Percentiles rank a stretch among this genome's conserved stretches.
These are phyloP conservation scores for Sporothrix protearum DNA, from an alignment of 2,329 filamentous ascomycete genomes.

Conservation along the genomic window DNA sequence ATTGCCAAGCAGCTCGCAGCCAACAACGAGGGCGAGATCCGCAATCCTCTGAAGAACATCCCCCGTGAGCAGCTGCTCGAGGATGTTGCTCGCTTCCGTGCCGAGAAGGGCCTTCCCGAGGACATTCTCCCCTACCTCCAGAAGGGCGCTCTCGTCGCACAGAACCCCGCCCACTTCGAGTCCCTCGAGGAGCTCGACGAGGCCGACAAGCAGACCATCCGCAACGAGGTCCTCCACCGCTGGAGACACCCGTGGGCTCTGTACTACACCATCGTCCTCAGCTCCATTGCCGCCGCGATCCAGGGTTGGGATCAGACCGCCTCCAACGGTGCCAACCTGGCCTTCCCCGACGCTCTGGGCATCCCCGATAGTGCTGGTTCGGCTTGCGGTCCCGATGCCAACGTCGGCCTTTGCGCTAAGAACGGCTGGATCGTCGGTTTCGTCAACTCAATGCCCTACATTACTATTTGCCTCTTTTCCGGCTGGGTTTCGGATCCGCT, in stretches of 20 bases:
- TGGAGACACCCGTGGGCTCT: slow-evolving; percentile 62
- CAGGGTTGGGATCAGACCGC: slow-evolving; percentile 66
- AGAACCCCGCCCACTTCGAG: slow-evolving; percentile 62
- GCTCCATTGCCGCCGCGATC: slow-evolving; percentile 67
- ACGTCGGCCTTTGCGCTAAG: slow-evolving; percentile 39
- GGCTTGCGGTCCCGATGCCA: slow-evolving; percentile 35
- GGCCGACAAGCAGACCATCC: slow-evolving; percentile 52
- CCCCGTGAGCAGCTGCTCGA: slow-evolving; percentile 26
- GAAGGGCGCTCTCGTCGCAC: slow-evolving; percentile 70
- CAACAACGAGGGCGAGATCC: slow-evolving; percentile 25
- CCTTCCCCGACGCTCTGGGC: slow-evolving; percentile 54
- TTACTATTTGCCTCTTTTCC: slow-evolving; percentile 38
- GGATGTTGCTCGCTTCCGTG: slow-evolving; percentile 25
- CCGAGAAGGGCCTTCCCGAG: slow-evolving; percentile 52
- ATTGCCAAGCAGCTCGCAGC: slow-evolving; percentile 21
- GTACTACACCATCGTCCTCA: slow-evolving; percentile 64
- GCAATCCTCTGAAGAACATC: slow-evolving; percentile 27
- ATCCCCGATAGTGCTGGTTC: slow-evolving; percentile 39
- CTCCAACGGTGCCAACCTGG: slow-evolving; percentile 60
- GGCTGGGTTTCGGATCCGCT: slow-evolving; percentile 64
- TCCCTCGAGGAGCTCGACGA: slow-evolving; percentile 41
- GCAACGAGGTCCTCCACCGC: slow-evolving; percentile 54
- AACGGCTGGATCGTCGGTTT: slow-evolving; percentile 61
- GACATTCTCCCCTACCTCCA: slow-evolving; percentile 54
- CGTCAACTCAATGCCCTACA: slow-evolving; percentile 51